Base-by-base conservation (phyloP, 2,329 filamentous ascomycete species). In the Onygenales sp. region DNA sequence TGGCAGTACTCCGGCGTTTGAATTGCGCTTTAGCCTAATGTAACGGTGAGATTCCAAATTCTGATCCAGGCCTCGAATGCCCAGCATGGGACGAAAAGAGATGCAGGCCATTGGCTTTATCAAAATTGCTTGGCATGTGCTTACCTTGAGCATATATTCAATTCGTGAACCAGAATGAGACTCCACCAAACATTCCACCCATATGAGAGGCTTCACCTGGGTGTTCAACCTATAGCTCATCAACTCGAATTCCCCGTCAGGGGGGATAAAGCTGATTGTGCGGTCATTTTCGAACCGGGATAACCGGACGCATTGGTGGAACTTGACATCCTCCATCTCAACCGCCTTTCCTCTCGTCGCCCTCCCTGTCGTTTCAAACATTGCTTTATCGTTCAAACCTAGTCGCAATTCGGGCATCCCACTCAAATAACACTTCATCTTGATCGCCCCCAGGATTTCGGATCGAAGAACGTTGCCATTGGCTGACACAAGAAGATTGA, bases 301-400 rank as follows among this genome's bases (percentile, higher is more conserved):
- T 59, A 98, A 79, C 58, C 93, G 84, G 59, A 98, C 93, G 67
- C 93, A 98, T 71, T 98, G 93, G 73, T 98, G 93, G 72, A 98
- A 98, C 66, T 98, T 98, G 72, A 98, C 93, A 63, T 98, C 93
- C 67, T 98, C 93, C 93, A 98, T 98, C 75, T 98, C 93, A 59
- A 98, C 93, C 8, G 93, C 89, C 74, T 98, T 98, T 56, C 93
- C 93, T 64, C 93, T 78, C 42, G 92, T 97, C 13, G 92, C 89
- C 57, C 93, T 82, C 32, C 93, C 93, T 0, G 93, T 98, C 3
- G 90, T 95, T 75, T 98, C 93, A 66, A 98, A 98, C 93, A 98
- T 98, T 71, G 89, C 93, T 75, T 98, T 98, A 77, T 98, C 93
- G 75, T 98, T 98, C 67, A 98, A 75, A 4, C 93, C 93, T 50